Evolutionary conservation across 2,329 filamentous ascomycete species (phyloP), one percentile per base, ranked within the genome.

Genomic region (Sporothrix euskadiensis): DNA sequence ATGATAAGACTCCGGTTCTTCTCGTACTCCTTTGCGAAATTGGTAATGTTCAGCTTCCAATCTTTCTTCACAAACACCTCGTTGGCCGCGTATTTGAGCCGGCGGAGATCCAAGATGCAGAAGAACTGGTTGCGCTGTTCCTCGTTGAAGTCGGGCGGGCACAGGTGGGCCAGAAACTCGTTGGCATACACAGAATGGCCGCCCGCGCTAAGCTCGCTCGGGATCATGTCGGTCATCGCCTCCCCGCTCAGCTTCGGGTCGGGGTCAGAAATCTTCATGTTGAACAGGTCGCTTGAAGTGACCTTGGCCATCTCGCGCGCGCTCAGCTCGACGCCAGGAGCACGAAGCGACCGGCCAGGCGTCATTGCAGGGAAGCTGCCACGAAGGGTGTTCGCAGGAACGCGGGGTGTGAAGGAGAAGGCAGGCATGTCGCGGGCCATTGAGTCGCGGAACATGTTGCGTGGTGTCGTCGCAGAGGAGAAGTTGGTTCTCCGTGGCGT

Each of bases 11-110:
- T 88, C 68, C 88, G 84, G 78, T 87, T 89, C 82, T 90, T 90
- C 78, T 90, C 88, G 75, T 88, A 90, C 78, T 89, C 88, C 78
- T 89, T 90, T 54, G 88, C 87, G 73, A 90, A 90, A 78, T 89
- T 89, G 75, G 87, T 79, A 22, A 89, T 85, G 75, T 90, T 90
- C 71, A 90, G 80, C 80, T 88, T 88, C 88, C 88, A 90, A 76
- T 88, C 87, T 79, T 89, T 89, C 78, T 85, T 87, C 22, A 81
- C 78, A 74, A 89, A 90, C 19, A 90, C 88, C 77, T 89, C 88
- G 76, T 89, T 85, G 39, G 88, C 88, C 6, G 87, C 86, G 77
- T 89, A 88, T 80, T 90, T 90, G 63, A 90, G 83, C 75, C 88
- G 85, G 74, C 88, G 86, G 73, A 90, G 81, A 77, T 90, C 88